Conservation (phyloP, 768 basidiomycete genomes). For the Pisolithus albus region DNA sequence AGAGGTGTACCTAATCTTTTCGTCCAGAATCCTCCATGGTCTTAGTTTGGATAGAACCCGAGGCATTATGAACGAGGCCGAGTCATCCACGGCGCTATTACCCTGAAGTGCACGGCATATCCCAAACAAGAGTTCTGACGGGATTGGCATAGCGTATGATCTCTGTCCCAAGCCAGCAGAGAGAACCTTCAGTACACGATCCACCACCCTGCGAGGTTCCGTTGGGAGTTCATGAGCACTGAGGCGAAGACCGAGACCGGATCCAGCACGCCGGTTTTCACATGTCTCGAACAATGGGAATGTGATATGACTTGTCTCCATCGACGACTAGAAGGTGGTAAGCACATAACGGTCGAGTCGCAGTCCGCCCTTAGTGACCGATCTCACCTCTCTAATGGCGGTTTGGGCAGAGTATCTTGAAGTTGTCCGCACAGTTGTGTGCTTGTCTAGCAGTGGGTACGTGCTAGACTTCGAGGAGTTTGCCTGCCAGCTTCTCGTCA, state of each 20-base stretch:
- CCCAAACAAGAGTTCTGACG: slow-evolving; percentile 17
- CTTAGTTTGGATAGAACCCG: slow-evolving; percentile 18
- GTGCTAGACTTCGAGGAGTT: too few species aligned
- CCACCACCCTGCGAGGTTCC: slow-evolving; percentile 5
- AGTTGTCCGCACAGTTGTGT: too few species aligned
- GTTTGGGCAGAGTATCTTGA: too few species aligned
- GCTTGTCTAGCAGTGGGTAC: too few species aligned
- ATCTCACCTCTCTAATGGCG: too few species aligned
- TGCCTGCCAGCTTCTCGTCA: too few species aligned
- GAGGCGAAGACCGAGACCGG: neutral
- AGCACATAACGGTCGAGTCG: too few species aligned
- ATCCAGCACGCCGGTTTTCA: neutral
- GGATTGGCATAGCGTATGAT: slow-evolving; percentile 1
- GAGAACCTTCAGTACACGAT: slow-evolving; percentile 13
- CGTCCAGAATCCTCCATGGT: slow-evolving; percentile 20
- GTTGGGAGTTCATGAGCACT: neutral
- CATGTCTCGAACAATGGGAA: too few species aligned
- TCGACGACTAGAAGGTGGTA: too few species aligned
- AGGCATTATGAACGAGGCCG: slow-evolving; percentile 11
- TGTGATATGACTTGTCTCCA: too few species aligned
- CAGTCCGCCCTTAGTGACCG: too few species aligned
- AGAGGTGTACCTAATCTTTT: slow-evolving; percentile 8
- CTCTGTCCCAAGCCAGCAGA: neutral
- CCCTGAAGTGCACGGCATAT: slow-evolving; percentile 15
- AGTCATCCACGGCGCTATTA: neutral